Evolutionary conservation across 2,329 filamentous ascomycete genomes (phyloP).

Genomic region (Cladobotryum protrusum): DNA sequence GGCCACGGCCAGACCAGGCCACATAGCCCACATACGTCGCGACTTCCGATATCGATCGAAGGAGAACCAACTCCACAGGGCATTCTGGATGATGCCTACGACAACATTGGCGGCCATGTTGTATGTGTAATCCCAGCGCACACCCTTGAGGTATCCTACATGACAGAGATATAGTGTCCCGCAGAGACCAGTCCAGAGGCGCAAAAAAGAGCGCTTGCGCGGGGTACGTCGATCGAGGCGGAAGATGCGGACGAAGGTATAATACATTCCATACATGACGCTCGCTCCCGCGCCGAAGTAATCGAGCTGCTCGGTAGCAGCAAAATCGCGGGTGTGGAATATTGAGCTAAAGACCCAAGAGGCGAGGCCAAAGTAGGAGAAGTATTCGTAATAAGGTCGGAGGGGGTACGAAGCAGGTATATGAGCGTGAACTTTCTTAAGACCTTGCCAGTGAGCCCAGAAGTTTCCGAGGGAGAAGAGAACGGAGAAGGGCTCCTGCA

Average conservation of each 20-base stretch:
- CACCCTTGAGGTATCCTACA: constrained; percentile 75
- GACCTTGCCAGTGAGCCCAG: constrained; percentile 73
- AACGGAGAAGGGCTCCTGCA: constrained; percentile 92
- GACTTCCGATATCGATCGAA: constrained; percentile 65
- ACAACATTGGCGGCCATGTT: constrained; percentile 95
- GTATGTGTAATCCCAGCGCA: constrained; percentile 92
- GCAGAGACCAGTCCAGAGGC: constrained; percentile 72
- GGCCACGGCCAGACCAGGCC: constrained; percentile 84
- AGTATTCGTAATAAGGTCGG: constrained; percentile 70
- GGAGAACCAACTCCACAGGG: constrained; percentile 82
- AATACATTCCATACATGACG: constrained; percentile 88
- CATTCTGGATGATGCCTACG: constrained; percentile 71
- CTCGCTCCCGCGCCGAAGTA: constrained; percentile 90
- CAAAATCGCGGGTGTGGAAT: constrained; percentile 88
- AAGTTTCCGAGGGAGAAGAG: constrained; percentile 92
- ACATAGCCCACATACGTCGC: constrained; percentile 72
- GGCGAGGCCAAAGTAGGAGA: constrained; percentile 74
- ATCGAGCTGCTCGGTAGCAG: constrained; percentile 83
- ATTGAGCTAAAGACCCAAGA: constrained; percentile 86
- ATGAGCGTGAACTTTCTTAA: constrained; percentile 59
- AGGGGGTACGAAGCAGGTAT: constrained; percentile 71
- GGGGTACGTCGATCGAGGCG: constrained; percentile 60
- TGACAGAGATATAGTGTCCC: constrained; percentile 65
- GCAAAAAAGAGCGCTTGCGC: constrained; percentile 46
- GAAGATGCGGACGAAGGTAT: constrained; percentile 74